Percentiles rank a stretch among this genome's conserved stretches.
Evolutionary conservation across 495 filamentous ascomycete genomes (phyloP).

Genomic region (Symbiotaphrina buchneri): DNA sequence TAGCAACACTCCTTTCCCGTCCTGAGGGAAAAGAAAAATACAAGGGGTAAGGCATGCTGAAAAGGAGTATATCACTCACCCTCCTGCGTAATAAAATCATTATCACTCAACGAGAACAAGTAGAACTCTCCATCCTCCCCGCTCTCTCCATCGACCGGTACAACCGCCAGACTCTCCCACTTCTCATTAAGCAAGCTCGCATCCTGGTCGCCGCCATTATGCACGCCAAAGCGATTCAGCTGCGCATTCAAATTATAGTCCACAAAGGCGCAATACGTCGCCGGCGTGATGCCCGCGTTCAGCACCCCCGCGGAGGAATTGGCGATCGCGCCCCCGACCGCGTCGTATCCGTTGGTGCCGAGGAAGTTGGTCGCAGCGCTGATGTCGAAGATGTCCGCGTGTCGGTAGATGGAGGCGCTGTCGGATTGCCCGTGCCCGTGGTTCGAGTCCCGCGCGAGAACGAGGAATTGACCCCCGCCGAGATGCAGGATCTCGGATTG

Average conservation of each 20-base stretch:
- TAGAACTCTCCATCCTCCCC: conserved; percentile 33
- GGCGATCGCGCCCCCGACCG: conserved; percentile 23
- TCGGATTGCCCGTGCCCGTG: conserved; percentile 32
- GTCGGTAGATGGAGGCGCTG: conserved; percentile 38
- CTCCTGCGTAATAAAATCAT: conserved; percentile 66
- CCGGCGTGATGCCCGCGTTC: conserved; percentile 31
- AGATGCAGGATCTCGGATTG: conserved; percentile 53
- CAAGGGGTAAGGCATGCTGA: conserved; percentile 2
- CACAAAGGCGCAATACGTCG: conserved; percentile 44
- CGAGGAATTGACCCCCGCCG: conserved; percentile 37
- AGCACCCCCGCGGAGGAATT: conserved; percentile 28
- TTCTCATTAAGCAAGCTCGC: conserved; percentile 47
- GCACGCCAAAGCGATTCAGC: conserved; percentile 42
- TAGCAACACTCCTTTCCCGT: conserved; percentile 2
- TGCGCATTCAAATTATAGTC: conserved; percentile 52
- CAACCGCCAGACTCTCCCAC: conserved; percentile 51
- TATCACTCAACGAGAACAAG: conserved; percentile 47
- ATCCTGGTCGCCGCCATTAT: conserved; percentile 41
- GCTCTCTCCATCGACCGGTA: conserved; percentile 30
- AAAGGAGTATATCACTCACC: conserved; percentile 17
- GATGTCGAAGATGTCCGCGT: conserved; percentile 54
- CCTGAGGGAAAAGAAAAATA: conserved; percentile 1
- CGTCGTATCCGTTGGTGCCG: conserved; percentile 28
- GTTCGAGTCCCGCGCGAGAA: conserved; percentile 43
- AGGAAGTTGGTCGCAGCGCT: conserved; percentile 42